Percentiles rank a stretch among this genome's conserved stretches.
Evolutionary conservation across 495 filamentous ascomycete species (phyloP).

Genomic region (Xylaria flabelliformis): DNA sequence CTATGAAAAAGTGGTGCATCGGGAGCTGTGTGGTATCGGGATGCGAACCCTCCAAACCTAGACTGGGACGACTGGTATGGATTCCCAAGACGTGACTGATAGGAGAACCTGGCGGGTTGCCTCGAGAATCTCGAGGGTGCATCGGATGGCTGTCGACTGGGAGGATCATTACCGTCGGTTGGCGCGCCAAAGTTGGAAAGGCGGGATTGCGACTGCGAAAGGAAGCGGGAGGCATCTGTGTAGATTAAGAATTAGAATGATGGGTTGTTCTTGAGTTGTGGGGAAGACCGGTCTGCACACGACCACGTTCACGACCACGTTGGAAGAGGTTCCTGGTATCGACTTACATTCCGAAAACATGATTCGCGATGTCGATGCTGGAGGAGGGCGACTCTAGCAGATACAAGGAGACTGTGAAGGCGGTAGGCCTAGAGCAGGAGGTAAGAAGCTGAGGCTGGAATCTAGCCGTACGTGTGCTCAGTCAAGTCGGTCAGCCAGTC

Average conservation of each 20-base stretch:
- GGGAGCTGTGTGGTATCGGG: conserved; percentile 66
- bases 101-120: conserved; percentile 46
- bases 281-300: neutral
- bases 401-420: conserved; percentile 10
- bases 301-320: conserved; percentile 16
- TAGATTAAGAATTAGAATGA: conserved; percentile 30
- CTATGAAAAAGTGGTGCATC: conserved; percentile 94
- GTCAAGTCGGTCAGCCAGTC: conserved; percentile 3
- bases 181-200: conserved; percentile 66
- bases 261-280: neutral
- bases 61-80: conserved; percentile 74
- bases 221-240: conserved; percentile 93
- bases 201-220: conserved; percentile 95
- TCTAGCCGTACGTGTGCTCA: neutral
- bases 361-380: conserved; percentile 29
- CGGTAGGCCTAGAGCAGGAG: conserved; percentile 26
- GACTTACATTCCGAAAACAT: conserved; percentile 99
- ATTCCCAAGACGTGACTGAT: conserved; percentile 58
- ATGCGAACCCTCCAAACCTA: conserved; percentile 76
- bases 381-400: conserved; percentile 44
- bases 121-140: conserved; percentile 47
- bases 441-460: neutral
- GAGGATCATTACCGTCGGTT: conserved; percentile 59
- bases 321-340: neutral
- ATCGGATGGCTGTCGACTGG: conserved; percentile 41